Percentiles rank a stretch among this genome's conserved stretches.
Conservation (phyloP, 768 basidiomycete species). For the Sarcodon aspratus region DNA sequence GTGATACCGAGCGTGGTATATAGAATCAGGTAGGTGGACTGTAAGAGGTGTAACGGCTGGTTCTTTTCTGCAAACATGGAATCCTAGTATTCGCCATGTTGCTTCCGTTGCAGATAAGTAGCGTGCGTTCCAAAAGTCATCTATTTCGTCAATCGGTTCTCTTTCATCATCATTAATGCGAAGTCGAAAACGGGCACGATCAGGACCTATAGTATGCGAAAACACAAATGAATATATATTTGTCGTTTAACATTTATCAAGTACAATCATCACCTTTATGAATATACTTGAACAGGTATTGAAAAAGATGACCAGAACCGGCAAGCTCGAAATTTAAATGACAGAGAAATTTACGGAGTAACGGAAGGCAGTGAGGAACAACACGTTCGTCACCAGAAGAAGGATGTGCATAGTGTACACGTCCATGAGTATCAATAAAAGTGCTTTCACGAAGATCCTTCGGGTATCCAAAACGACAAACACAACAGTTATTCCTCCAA, state of each 20-base stretch:
- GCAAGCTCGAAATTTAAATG: constrained; percentile 27
- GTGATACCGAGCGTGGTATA: constrained; percentile 13
- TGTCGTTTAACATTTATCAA: no score
- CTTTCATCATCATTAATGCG: no score
- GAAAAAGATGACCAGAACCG: constrained; percentile 19
- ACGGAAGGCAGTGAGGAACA: constrained; percentile 16
- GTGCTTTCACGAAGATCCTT: constrained; percentile 11
- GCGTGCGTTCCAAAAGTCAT: constrained; percentile 20
- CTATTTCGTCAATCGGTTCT: constrained; percentile 20
- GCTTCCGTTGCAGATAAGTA: constrained; percentile 26
- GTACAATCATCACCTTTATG: constrained; percentile 20
- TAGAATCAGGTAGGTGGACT: constrained; percentile 17
- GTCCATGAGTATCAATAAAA: constrained; percentile 15
- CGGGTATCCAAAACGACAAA: constrained; percentile 14
- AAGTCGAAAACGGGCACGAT: constrained; percentile 5
- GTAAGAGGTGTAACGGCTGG: constrained; percentile 22
- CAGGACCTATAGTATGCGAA: constrained; percentile 10
- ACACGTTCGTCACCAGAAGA: constrained; percentile 16
- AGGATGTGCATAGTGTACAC: constrained; percentile 18
- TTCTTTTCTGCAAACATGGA: constrained; percentile 19
- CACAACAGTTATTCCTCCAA: constrained; percentile 5
- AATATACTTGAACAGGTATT: constrained; percentile 29
- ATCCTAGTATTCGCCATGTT: constrained; percentile 24
- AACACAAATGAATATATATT: background rate
- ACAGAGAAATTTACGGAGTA: constrained; percentile 18